phyloP scores from a whole-genome alignment of 441 rosid genomes.

The Populus hybrid region DNA sequence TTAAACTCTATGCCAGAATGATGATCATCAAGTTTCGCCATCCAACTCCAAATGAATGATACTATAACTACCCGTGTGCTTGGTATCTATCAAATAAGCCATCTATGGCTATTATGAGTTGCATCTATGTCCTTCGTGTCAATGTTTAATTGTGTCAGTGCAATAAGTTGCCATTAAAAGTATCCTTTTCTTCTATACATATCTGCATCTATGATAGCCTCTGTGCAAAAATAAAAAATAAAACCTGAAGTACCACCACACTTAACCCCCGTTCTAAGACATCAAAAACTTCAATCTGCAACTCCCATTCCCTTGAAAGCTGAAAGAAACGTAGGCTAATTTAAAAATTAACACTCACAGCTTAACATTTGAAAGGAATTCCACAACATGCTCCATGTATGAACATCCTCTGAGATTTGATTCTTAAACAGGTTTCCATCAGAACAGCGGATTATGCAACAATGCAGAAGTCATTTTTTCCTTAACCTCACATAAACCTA shows the following conservation, averaged over 20 bases:
- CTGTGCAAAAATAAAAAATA: background rate
- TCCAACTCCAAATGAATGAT: too few relatives aligned
- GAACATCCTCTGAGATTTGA: background rate
- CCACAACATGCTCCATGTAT: background rate
- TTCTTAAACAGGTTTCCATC: background rate
- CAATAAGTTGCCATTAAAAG: background rate
- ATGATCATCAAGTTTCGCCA: background rate
- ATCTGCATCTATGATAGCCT: too few relatives aligned
- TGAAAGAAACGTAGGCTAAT: background rate
- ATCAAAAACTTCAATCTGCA: background rate
- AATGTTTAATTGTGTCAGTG: background rate
- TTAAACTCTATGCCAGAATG: background rate
- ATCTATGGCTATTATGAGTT: background rate
- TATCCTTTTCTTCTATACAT: background rate
- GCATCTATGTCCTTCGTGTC: background rate
- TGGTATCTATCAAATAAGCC: slow-evolving; percentile 5
- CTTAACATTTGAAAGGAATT: background rate
- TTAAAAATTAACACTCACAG: background rate
- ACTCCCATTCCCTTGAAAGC: background rate
- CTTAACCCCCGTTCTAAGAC: background rate
- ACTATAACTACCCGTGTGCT: background rate
- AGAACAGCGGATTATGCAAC: background rate
- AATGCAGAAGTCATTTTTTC: background rate
- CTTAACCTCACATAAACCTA: background rate
- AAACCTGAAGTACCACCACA: background rate